phyloP scores from a whole-genome alignment of 257 asterid genomes.

The Plantago ovata region DNA sequence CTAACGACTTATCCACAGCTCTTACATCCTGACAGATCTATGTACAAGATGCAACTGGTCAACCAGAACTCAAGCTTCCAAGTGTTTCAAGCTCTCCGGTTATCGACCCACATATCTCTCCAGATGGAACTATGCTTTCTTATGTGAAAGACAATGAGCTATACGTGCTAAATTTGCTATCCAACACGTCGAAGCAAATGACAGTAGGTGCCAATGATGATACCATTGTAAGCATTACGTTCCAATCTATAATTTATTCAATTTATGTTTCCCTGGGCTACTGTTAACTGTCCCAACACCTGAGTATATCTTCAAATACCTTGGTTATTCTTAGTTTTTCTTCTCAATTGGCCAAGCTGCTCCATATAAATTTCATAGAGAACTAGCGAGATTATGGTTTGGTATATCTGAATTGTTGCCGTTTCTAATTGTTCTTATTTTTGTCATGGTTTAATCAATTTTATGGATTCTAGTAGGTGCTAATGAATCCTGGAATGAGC shows the following conservation, averaged over 20 bases:
- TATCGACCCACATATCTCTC: constrained; percentile 88
- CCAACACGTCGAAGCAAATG: constrained; percentile 56
- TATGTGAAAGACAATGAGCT: constrained; percentile 77
- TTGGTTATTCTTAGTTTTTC: background rate
- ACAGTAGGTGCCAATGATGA: constrained; percentile 66
- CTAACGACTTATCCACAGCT: constrained; percentile 18
- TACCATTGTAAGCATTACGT: constrained; percentile 46
- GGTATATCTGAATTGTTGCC: background rate
- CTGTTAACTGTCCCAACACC: constrained; percentile 3
- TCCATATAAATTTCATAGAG: background rate
- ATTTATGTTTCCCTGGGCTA: constrained; percentile 7
- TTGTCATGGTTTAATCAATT: background rate
- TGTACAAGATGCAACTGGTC: constrained; percentile 49
- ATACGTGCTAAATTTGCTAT: constrained; percentile 50
- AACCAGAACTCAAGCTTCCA: constrained; percentile 62
- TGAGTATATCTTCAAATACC: background rate
- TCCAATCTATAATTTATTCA: constrained; percentile 17
- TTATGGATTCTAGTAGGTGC: background rate
- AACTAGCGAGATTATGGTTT: background rate
- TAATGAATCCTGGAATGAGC: background rate
- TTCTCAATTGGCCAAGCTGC: background rate
- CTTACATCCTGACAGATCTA: constrained; percentile 54
- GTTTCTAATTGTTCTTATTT: background rate
- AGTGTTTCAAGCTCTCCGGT: constrained; percentile 62
- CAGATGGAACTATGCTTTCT: constrained; percentile 83